These are phyloP conservation scores for Oleoguttula mirabilis DNA, from an alignment of 495 filamentous ascomycete species.

Conservation along the genomic window DNA sequence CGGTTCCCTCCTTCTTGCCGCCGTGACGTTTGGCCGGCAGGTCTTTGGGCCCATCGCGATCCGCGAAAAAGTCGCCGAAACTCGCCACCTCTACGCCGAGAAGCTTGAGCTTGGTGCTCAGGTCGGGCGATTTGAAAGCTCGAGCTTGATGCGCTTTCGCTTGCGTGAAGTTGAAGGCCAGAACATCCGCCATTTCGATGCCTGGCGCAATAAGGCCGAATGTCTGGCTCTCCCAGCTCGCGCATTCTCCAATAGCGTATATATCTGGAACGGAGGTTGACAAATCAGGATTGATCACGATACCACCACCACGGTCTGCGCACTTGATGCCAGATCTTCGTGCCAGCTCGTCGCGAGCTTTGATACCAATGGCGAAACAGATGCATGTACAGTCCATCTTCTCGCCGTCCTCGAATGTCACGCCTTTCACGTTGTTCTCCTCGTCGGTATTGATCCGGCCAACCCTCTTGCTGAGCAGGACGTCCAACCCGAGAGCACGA, in stretches of 20 bases:
- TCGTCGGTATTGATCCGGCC: slow-evolving; percentile 56
- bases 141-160: slow-evolving; percentile 56
- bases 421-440: slow-evolving; percentile 57
- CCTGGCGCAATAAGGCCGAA: slow-evolving; percentile 91
- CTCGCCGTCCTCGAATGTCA: slow-evolving; percentile 77
- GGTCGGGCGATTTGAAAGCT: slow-evolving; percentile 70
- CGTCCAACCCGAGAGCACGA: slow-evolving; percentile 65
- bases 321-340: slow-evolving; percentile 58
- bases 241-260: slow-evolving; percentile 91
- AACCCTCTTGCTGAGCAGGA: slow-evolving; percentile 69
- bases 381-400: slow-evolving; percentile 70
- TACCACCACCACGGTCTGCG: slow-evolving; percentile 61
- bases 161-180: slow-evolving; percentile 90
- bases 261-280: slow-evolving; percentile 61
- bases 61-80: slow-evolving; percentile 95
- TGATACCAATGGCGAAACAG: slow-evolving; percentile 89
- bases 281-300: slow-evolving; percentile 62
- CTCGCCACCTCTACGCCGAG: slow-evolving; percentile 89
- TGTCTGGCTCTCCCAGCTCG: slow-evolving; percentile 85
- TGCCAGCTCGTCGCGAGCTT: slow-evolving; percentile 72
- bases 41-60: slow-evolving; percentile 71
- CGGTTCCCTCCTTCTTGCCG: slow-evolving; percentile 28
- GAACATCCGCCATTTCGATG: slow-evolving; percentile 91
- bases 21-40: slow-evolving; percentile 44
- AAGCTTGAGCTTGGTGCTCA: slow-evolving; percentile 90